Conservation (phyloP, 768 basidiomycete genomes). For the Termitomyces sp. region DNA sequence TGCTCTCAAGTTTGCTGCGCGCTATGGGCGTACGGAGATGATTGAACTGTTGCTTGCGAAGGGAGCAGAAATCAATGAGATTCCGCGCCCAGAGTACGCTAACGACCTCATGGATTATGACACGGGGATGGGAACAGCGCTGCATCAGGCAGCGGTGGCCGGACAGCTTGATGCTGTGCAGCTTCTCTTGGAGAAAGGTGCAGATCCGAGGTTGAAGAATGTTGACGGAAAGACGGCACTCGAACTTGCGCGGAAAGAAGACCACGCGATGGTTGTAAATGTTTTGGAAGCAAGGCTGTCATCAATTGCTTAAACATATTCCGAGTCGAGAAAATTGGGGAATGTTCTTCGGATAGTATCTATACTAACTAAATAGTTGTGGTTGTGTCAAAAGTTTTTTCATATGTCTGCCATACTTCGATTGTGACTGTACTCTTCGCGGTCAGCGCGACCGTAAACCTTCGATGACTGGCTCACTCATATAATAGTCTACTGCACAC, state of each 20-base stretch:
- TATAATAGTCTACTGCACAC: too few relatives aligned
- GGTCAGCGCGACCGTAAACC: too few relatives aligned
- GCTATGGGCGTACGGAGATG: conserved; percentile 9
- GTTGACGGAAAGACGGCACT: neutral
- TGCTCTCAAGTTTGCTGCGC: conserved; percentile 14
- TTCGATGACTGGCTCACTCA: too few relatives aligned
- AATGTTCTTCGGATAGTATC: too few relatives aligned
- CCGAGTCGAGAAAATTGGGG: too few relatives aligned
- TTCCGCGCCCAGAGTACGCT: conserved; percentile 5
- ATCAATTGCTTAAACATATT: too few relatives aligned
- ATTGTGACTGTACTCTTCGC: too few relatives aligned
- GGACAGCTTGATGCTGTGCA: conserved; percentile 11
- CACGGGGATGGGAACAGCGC: conserved; percentile 15
- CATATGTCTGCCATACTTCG: too few relatives aligned
- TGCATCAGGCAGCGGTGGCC: conserved; percentile 11
- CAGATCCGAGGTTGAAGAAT: conserved; percentile 3
- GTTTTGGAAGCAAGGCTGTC: neutral
- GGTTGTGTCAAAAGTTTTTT: too few relatives aligned
- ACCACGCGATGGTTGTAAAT: too few relatives aligned
- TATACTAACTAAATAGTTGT: too few relatives aligned
- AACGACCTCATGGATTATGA: neutral
- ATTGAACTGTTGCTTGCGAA: conserved; percentile 13
- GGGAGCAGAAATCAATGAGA: conserved; percentile 16
- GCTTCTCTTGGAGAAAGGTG: conserved; percentile 5
- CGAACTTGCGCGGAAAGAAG: too few relatives aligned